Base-by-base conservation (phyloP, 139 green algal genomes). In the Micractinium sp. region DNA sequence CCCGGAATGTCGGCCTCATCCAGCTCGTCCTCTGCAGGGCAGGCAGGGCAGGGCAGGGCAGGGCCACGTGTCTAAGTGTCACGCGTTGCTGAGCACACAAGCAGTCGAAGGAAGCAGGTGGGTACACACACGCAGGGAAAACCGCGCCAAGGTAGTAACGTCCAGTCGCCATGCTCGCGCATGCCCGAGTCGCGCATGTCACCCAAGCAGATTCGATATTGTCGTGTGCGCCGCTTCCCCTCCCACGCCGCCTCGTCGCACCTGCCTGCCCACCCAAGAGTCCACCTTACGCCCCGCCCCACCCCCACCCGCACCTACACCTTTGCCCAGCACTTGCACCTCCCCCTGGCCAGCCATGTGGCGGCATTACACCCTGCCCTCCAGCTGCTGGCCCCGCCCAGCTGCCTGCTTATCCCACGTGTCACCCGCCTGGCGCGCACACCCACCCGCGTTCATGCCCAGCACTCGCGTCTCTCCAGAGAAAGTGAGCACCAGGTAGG, bases 401-500 rank as follows among this genome's bases (percentile, higher is more conserved):
- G 73, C 73, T 16, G 73, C 73, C 5, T 31, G 16, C 69, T 19
- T 77, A 12, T 38, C 69, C 25, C 25, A 27, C 15, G 3, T 36
- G 31, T 38, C 5, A 7, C 7, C 47, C 47, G 47, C 47, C 5
- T 1, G 2, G 15, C 25, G 0, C 74, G 0, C n/a, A 19, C 53
- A 22, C 83, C 13, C 67, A 80, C 83, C 66, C 41, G 83, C 88
- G 85, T 97, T 97, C 36, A 99, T 96, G 41, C 95, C 96, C 67
- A 98, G 93, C 36, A 98, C 88, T 1, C 95, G 93, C 25, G 97
- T 99, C 87, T 98, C 96, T 7, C 95, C 94, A 19, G 99, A 94
- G 88, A 99, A 99, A 12, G 97, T 95, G 5, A 99, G 92, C 87
- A 99, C 95, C 79, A 99, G 93, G 89, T 94, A 97, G 19, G 89